Conservation (phyloP, 2,329 filamentous ascomycete species). For the Exophiala alcalophila region DNA sequence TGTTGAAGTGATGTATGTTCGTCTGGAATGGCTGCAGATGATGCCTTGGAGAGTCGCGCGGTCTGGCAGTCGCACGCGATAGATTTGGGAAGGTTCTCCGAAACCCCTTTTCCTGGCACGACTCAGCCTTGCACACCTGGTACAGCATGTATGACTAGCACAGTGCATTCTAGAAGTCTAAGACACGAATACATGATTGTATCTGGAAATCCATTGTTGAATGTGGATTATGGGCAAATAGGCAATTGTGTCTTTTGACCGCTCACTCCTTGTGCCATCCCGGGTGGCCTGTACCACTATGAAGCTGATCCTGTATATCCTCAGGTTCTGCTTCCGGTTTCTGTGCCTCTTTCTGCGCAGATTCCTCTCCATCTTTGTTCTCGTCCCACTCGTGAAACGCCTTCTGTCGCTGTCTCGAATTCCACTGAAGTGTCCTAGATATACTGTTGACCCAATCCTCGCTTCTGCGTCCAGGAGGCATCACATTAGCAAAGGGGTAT, state of each 20-base stretch:
- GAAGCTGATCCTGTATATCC: conserved; percentile 3
- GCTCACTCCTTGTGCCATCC: neutral
- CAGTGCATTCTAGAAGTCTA: too few species aligned
- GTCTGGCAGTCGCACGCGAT: neutral
- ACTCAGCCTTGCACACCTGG: conserved; percentile 4
- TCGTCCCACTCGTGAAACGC: conserved; percentile 34
- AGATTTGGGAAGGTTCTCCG: conserved; percentile 16
- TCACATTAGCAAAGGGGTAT: conserved; percentile 52
- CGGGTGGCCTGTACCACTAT: neutral
- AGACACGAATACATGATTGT: too few species aligned
- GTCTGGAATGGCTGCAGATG: too few species aligned
- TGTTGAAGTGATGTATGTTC: too few species aligned
- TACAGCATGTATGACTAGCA: too few species aligned
- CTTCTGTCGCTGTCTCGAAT: conserved; percentile 48
- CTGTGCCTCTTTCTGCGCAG: neutral
- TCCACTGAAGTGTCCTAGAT: conserved; percentile 52
- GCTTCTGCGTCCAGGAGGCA: conserved; percentile 43
- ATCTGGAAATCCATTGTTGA: too few species aligned
- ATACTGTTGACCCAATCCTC: conserved; percentile 53
- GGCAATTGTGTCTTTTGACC: too few species aligned
- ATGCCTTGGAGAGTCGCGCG: too few species aligned
- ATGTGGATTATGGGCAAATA: too few species aligned
- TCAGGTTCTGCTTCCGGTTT: conserved; percentile 1
- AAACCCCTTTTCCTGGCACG: conserved; percentile 4
- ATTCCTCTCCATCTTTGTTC: conserved; percentile 12